Conservation (phyloP, 2,329 filamentous ascomycete species). For the Massarina eburnea region DNA sequence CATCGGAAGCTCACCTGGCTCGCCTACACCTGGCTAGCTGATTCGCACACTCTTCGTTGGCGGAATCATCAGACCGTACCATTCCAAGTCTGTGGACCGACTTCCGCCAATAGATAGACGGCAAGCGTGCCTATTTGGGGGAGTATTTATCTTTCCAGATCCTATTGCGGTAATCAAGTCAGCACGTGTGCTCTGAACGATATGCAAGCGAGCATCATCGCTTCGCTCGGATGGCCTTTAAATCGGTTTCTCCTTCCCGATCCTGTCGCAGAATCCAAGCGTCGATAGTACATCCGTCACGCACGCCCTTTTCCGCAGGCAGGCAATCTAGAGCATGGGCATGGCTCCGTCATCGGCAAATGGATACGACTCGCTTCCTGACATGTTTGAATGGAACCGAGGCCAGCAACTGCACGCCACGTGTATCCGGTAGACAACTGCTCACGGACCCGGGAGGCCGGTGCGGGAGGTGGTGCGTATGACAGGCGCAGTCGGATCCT, state of each 20-base stretch:
- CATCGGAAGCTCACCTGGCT: too few relatives aligned
- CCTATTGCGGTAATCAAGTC: constrained; percentile 55
- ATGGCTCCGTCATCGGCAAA: constrained; percentile 25
- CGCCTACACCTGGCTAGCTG: too few relatives aligned
- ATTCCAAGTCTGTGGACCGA: too few relatives aligned
- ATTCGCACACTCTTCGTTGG: too few relatives aligned
- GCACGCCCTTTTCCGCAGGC: not conserved
- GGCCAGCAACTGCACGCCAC: constrained; percentile 39
- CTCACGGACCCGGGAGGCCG: constrained; percentile 12
- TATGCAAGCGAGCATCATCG: not conserved
- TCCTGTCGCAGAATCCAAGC: not conserved
- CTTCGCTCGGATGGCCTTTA: too few relatives aligned
- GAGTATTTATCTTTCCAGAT: constrained; percentile 98
- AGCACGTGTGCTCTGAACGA: constrained; percentile 27
- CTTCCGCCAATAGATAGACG: not conserved
- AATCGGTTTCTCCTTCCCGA: too few relatives aligned
- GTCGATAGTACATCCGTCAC: not conserved
- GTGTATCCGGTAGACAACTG: constrained; percentile 33
- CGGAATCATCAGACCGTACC: too few relatives aligned
- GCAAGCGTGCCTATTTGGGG: constrained; percentile 45
- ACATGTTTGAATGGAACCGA: constrained; percentile 14
- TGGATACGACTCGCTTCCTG: constrained; percentile 19
- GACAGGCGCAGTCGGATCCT: constrained; percentile 12
- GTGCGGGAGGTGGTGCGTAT: constrained; percentile 19
- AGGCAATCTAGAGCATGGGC: too few relatives aligned